Conservation (phyloP, 345 rosid species). For the Nasturtium officinale region DNA sequence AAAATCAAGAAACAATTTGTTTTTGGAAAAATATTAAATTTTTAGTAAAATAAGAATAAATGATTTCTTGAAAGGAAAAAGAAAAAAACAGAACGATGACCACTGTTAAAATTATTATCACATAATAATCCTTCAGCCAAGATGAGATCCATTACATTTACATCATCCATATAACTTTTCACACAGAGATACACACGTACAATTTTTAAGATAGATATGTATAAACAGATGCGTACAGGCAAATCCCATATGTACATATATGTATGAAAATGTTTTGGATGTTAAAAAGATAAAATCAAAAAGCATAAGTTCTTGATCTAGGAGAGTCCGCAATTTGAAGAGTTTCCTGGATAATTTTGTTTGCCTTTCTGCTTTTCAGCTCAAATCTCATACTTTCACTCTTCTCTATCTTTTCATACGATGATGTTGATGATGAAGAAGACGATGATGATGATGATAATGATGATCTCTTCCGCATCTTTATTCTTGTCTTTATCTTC, state of each 20-base stretch:
- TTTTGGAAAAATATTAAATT: too few species aligned
- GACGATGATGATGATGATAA: slow-evolving; percentile 6
- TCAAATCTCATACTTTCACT: slow-evolving; percentile 95
- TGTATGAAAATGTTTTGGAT: slow-evolving; percentile 25
- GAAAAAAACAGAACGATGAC: neutral
- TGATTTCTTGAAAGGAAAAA: neutral
- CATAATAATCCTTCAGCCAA: slow-evolving; percentile 8
- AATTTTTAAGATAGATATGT: neutral
- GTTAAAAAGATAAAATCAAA: slow-evolving; percentile 41
- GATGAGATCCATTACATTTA: slow-evolving; percentile 27
- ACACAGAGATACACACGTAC: slow-evolving; percentile 13
- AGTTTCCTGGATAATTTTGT: slow-evolving; percentile 70
- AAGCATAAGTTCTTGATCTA: slow-evolving; percentile 54
- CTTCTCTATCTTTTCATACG: slow-evolving; percentile 82
- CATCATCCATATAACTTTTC: slow-evolving; percentile 30
- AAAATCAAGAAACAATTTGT: neutral
- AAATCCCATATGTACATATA: slow-evolving; percentile 6
- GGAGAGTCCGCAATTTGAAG: slow-evolving; percentile 82
- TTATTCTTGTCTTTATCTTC: slow-evolving; percentile 59
- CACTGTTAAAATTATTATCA: neutral
- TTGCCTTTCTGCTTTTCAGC: slow-evolving; percentile 80
- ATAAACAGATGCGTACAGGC: slow-evolving; percentile 28
- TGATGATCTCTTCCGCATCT: slow-evolving; percentile 50
- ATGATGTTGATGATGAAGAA: slow-evolving; percentile 25
- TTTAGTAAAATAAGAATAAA: too few species aligned